Evolutionary conservation across 768 basidiomycete genomes (phyloP), one percentile per base, ranked within the genome.

Genomic region (Suillus subalutaceus): DNA sequence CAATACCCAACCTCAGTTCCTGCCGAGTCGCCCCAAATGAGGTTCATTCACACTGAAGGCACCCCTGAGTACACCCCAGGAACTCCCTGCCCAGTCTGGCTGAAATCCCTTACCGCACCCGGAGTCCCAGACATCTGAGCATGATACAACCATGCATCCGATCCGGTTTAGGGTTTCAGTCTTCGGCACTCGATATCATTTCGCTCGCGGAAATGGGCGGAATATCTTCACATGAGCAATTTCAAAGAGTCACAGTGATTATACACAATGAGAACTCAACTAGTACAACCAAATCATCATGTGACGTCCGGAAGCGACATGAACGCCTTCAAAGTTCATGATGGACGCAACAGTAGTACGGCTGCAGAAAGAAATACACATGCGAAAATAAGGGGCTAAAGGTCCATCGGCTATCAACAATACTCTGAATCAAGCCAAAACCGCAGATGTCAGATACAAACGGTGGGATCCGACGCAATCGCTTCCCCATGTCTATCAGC

Each of bases 401-500:
- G 37, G 18, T 41, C 13, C 13, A 32, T 37, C 59, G 23, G 59
- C 10, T 18, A 41, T 41, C 58, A 43, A 43, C 20, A n/a, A 43
- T 4, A 18, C 41, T 18, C 43, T 37, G 18, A 12, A 43, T 60
- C 18, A 20, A 20, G 5, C 13, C 18, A 15, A 16, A 40, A 18
- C 9, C 9, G 4, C 58, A 30, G 18, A 20, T 43, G n/a, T 63
- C 65, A 78, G 5, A 76, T 63, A 55, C 76, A 77, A 38, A 77
- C 77, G 13, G 74, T 76, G 43, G 76, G 76, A 61, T 77, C 76
- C 59, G 63, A 75, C 16, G 76, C 72, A n/a, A 77, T 76, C 58
- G 66, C 76, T 78, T 53, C 59, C 56, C n/a, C 20, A 53, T 48
- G 63, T 58, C 64, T 37, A 37, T 56, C 43, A 67, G 59, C 59